Percentiles rank a stretch among this genome's conserved stretches.
phyloP scores from a whole-genome alignment of 73 alveolate genomes.

The Uronychia binucleata region DNA sequence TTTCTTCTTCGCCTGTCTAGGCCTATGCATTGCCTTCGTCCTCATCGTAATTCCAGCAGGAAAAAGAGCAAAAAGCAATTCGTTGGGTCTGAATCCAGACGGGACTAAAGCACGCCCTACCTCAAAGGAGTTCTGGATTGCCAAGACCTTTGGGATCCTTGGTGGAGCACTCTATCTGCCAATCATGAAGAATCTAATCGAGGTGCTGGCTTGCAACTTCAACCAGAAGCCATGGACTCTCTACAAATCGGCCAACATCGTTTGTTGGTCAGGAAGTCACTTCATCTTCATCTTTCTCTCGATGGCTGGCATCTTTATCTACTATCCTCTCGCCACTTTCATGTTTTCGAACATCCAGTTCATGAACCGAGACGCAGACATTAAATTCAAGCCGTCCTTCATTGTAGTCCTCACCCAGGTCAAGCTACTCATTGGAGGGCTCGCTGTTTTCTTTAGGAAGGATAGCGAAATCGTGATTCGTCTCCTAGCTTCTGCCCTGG shows the following conservation, averaged over 20 bases:
- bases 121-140: slow-evolving; percentile 16
- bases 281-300: slow-evolving; percentile 16
- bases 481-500: not conserved
- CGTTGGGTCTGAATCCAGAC: slow-evolving; percentile 13
- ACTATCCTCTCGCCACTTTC: slow-evolving; percentile 52
- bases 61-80: slow-evolving; percentile 16
- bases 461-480: not conserved
- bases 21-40: slow-evolving; percentile 1
- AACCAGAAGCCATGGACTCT: slow-evolving; percentile 3
- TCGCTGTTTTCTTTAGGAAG: slow-evolving; percentile 40
- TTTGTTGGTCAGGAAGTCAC: slow-evolving; percentile 7
- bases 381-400: slow-evolving; percentile 52
- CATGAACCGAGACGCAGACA: slow-evolving; percentile 31
- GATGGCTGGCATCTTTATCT: slow-evolving; percentile 6
- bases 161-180: slow-evolving; percentile 17
- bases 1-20: slow-evolving; percentile 11
- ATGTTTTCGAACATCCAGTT: slow-evolving; percentile 34
- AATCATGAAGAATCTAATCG: slow-evolving; percentile 9
- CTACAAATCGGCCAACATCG: not conserved
- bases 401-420: slow-evolving; percentile 33
- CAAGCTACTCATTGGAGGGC: slow-evolving; percentile 41
- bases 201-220: slow-evolving; percentile 16
- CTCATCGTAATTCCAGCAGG: slow-evolving; percentile 27
- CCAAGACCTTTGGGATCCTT: slow-evolving; percentile 5
- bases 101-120: slow-evolving; percentile 9